phyloP scores from a whole-genome alignment of 2,329 filamentous ascomycete genomes.

The Dichotomopilus funicola region DNA sequence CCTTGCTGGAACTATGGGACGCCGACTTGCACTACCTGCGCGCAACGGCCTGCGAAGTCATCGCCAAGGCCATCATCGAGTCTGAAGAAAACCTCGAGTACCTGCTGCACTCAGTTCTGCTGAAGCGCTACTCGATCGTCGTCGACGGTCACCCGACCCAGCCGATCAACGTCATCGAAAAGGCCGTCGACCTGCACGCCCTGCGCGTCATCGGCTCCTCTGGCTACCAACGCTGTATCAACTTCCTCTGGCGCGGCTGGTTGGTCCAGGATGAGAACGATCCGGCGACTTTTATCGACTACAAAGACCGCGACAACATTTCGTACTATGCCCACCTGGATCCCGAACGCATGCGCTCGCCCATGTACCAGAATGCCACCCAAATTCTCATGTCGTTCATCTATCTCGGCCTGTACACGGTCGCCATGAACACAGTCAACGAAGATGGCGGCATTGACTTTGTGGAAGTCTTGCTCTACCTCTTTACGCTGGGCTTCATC shows the following conservation, averaged over 20 bases:
- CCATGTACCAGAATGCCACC: slow-evolving; percentile 84
- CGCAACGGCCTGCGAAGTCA: slow-evolving; percentile 78
- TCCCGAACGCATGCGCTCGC: slow-evolving; percentile 88
- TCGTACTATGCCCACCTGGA: slow-evolving; percentile 78
- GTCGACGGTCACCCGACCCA: slow-evolving; percentile 63
- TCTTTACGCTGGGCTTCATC: slow-evolving; percentile 87
- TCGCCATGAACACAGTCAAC: slow-evolving; percentile 92
- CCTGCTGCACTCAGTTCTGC: slow-evolving; percentile 71
- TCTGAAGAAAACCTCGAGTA: slow-evolving; percentile 70
- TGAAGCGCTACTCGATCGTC: slow-evolving; percentile 83
- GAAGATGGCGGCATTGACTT: slow-evolving; percentile 73
- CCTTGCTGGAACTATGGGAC: slow-evolving; percentile 81
- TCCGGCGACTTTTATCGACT: slow-evolving; percentile 82
- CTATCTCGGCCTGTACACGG: slow-evolving; percentile 80
- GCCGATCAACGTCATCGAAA: slow-evolving; percentile 84
- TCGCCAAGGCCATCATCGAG: slow-evolving; percentile 87
- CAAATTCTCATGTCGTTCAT: slow-evolving; percentile 79
- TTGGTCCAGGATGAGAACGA: slow-evolving; percentile 92
- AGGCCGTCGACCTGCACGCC: slow-evolving; percentile 87
- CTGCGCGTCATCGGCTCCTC: slow-evolving; percentile 82
- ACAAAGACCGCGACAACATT: slow-evolving; percentile 72
- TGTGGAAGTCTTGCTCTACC: slow-evolving; percentile 76
- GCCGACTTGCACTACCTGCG: slow-evolving; percentile 74
- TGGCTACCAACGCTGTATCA: slow-evolving; percentile 93
- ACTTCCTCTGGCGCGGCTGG: slow-evolving; percentile 92